phyloP scores from a whole-genome alignment of 176 grass and related monocot species.

The Eremochloa ophiuroides region DNA sequence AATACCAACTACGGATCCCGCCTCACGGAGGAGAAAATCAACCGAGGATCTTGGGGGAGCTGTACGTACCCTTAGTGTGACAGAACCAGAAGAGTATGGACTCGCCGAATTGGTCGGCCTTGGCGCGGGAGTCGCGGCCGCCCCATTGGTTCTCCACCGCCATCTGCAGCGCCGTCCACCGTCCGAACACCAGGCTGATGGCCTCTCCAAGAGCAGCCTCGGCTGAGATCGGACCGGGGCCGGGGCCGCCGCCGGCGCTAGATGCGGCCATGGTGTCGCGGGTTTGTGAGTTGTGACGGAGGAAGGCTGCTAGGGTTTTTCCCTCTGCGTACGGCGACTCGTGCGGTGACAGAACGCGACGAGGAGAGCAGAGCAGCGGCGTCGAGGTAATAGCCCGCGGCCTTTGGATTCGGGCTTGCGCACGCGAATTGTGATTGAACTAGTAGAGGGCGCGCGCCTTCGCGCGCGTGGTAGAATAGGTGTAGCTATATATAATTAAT shows the following conservation, averaged over 20 bases:
- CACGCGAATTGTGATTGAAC: background rate
- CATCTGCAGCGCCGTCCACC: slow-evolving; percentile 89
- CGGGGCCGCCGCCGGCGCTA: slow-evolving; percentile 11
- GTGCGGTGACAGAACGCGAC: background rate
- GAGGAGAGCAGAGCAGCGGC: slow-evolving; percentile 7
- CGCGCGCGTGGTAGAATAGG: too few relatives aligned
- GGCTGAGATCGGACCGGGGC: slow-evolving; percentile 37
- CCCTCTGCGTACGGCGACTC: background rate
- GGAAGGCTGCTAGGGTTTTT: slow-evolving; percentile 13
- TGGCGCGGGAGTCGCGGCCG: slow-evolving; percentile 57
- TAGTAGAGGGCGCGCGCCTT: too few relatives aligned
- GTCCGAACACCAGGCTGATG: slow-evolving; percentile 50
- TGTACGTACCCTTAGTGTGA: slow-evolving; percentile 45
- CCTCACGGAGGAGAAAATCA: background rate
- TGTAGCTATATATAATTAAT: too few relatives aligned
- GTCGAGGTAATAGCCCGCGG: background rate
- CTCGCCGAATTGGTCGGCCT: slow-evolving; percentile 50
- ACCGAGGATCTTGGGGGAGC: background rate
- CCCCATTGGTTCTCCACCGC: slow-evolving; percentile 84
- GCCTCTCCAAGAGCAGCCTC: slow-evolving; percentile 46
- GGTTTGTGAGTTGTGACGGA: background rate
- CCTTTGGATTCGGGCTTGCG: background rate
- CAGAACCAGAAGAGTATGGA: slow-evolving; percentile 65
- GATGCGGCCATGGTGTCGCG: slow-evolving; percentile 35
- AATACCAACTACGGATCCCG: background rate